Evolutionary conservation across 140 eudicot species (phyloP).

Genomic region (Eryngium alpinum): DNA sequence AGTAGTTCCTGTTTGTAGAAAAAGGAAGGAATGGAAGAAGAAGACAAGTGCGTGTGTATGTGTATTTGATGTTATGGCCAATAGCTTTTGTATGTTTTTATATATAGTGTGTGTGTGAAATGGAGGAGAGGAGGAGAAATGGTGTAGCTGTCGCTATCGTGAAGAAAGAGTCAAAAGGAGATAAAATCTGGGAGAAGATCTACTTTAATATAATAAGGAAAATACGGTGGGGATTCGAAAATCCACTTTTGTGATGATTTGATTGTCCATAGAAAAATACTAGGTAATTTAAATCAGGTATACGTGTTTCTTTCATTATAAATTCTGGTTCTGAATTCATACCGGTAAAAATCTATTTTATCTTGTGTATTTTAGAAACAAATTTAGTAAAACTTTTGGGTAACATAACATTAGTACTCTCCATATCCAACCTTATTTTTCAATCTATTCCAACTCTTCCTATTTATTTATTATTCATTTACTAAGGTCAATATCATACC

Average conservation of each 20-base stretch:
- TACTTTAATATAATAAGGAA: conserved; percentile 43
- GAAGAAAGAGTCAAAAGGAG: conserved; percentile 20
- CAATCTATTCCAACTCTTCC: neutral
- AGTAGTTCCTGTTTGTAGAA: conserved; percentile 12
- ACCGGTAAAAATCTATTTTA: no score
- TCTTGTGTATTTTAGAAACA: no score
- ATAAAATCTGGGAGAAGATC: conserved; percentile 49
- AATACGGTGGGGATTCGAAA: conserved; percentile 61
- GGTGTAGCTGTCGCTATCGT: conserved; percentile 19
- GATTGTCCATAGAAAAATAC: conserved; percentile 34
- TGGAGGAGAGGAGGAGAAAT: neutral
- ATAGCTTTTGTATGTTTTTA: neutral
- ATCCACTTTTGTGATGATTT: conserved; percentile 54
- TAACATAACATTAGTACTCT: no score
- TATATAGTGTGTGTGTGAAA: neutral
- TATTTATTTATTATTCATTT: no score
- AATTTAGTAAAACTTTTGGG: no score
- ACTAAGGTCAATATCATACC: no score
- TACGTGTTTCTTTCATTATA: no score
- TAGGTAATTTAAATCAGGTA: no score
- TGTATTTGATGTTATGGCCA: neutral
- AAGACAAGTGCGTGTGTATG: no score
- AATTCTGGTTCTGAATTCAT: no score
- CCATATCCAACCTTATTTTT: conserved; percentile 19
- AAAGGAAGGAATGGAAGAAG: conserved; percentile 16